Conservation (phyloP, 208 protist species). For the Wallacemonas sp. region DNA sequence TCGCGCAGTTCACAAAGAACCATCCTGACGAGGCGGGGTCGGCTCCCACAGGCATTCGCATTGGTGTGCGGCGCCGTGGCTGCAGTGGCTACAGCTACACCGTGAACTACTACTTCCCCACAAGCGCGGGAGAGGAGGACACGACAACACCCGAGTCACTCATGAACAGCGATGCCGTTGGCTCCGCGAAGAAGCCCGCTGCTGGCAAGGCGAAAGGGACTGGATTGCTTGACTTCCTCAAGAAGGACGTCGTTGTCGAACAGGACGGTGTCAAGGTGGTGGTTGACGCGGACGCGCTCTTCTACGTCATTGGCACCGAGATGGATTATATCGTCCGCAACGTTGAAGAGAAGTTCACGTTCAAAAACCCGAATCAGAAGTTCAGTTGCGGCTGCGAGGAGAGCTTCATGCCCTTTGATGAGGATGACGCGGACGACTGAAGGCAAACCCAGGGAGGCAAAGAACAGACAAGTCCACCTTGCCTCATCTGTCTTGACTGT, state of each 20-base stretch:
- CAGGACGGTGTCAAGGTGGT: slow-evolving; percentile 94
- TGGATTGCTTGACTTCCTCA: slow-evolving; percentile 10
- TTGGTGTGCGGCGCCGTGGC: slow-evolving; percentile 93
- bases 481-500: too few species aligned
- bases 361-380: slow-evolving; percentile 97
- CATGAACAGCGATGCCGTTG: too few species aligned
- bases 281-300: slow-evolving; percentile 93
- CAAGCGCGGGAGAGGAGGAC: slow-evolving; percentile 14
- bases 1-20: slow-evolving; percentile 44
- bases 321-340: slow-evolving; percentile 97
- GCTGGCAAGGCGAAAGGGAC: not conserved
- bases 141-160: too few species aligned
- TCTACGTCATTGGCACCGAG: slow-evolving; percentile 97
- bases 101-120: slow-evolving; percentile 90
- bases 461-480: too few species aligned
- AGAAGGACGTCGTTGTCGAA: slow-evolving; percentile 79
- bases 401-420: slow-evolving; percentile 94
- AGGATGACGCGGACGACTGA: slow-evolving; percentile 62
- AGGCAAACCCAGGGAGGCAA: not conserved
- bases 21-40: slow-evolving; percentile 15
- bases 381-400: slow-evolving; percentile 96
- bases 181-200: not conserved
- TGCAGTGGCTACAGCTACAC: slow-evolving; percentile 97
- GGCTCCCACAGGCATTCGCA: slow-evolving; percentile 73
- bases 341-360: slow-evolving; percentile 96